Conservation (phyloP, 2,329 filamentous ascomycete species). For the Colletotrichum lindemuthianum region DNA sequence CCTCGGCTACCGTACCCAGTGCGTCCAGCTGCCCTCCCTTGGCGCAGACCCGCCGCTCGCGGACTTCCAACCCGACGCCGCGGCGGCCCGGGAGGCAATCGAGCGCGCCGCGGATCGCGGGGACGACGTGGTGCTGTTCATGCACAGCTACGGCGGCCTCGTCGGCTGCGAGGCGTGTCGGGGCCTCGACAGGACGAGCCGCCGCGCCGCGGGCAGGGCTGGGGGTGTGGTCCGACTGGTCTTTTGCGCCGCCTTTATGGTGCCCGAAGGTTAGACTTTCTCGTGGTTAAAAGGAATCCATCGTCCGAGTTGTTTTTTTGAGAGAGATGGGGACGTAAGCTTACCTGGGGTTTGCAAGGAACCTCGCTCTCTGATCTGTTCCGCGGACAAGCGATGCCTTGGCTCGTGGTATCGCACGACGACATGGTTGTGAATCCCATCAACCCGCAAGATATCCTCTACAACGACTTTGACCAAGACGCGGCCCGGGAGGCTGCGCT, state of each 20-base stretch:
- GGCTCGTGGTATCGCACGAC: constrained; percentile 9
- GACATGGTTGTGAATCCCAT: not conserved
- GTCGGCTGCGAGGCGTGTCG: constrained; percentile 45
- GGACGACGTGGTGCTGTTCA: constrained; percentile 50
- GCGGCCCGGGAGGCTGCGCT: not conserved
- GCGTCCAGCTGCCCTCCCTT: constrained; percentile 11
- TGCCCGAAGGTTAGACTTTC: not conserved
- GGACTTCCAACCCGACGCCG: constrained; percentile 40
- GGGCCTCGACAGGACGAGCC: constrained; percentile 43
- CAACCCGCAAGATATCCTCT: not conserved
- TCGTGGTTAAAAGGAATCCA: not conserved
- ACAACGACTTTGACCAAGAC: not conserved
- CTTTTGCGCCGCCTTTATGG: constrained; percentile 28
- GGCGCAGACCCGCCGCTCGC: constrained; percentile 9
- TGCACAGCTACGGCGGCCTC: constrained; percentile 52
- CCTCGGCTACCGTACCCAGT: constrained; percentile 6
- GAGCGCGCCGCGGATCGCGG: constrained; percentile 45
- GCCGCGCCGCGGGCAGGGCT: constrained; percentile 41
- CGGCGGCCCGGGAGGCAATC: constrained; percentile 41
- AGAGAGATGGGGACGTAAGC: no score
- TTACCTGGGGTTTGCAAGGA: not conserved
- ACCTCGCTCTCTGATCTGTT: constrained; percentile 1
- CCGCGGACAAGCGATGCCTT: not conserved
- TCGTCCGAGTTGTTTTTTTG: not conserved
- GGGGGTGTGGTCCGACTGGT: constrained; percentile 46